Evolutionary conservation across 768 basidiomycete genomes (phyloP).

Genomic region (Dacryopinax spathularia): DNA sequence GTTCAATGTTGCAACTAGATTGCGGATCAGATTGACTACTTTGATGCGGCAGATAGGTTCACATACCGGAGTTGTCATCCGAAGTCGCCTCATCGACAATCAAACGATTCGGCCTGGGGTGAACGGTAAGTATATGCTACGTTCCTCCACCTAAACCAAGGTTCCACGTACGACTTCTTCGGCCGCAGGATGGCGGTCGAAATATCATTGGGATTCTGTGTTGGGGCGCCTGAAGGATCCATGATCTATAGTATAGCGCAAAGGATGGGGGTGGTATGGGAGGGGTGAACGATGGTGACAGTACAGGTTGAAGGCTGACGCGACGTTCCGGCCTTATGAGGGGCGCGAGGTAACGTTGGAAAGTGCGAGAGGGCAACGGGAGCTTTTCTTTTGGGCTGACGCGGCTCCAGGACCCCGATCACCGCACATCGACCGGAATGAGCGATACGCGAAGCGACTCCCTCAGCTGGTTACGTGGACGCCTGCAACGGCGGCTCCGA

Average conservation of each 20-base stretch:
- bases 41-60: neutral
- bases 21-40: conserved; percentile 13
- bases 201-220: conserved; percentile 73
- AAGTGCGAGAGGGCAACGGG: conserved; percentile 4
- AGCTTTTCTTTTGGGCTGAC: conserved; percentile 1
- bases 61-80: conserved; percentile 89
- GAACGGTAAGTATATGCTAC: conserved; percentile 13
- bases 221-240: conserved; percentile 70
- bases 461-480: too few species aligned
- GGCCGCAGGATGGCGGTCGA: conserved; percentile 91
- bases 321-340: neutral
- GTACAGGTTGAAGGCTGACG: neutral
- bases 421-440: neutral
- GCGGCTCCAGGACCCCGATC: neutral
- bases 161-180: conserved; percentile 88
- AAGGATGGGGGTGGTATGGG: neutral
- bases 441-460: neutral
- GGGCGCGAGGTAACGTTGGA: neutral
- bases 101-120: conserved; percentile 78
- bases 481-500: too few species aligned
- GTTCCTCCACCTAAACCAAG: conserved; percentile 12
- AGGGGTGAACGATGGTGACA: neutral
- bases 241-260: neutral
- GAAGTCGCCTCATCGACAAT: conserved; percentile 88
- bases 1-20: conserved; percentile 77